phyloP scores from a whole-genome alignment of 2,329 filamentous ascomycete genomes.

The Aspergillus sp. region DNA sequence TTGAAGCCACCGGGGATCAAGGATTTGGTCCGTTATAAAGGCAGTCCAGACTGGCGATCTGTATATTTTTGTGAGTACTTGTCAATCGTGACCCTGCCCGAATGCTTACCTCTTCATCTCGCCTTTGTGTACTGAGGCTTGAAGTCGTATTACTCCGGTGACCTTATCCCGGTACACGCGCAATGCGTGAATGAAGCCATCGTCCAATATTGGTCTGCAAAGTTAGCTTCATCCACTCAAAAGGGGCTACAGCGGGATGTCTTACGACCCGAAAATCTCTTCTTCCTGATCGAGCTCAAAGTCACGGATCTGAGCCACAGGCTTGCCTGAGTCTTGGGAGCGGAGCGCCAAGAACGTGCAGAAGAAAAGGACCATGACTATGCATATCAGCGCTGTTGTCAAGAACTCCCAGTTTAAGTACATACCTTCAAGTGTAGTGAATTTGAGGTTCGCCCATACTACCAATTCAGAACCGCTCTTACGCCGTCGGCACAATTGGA shows the following conservation, averaged over 20 bases:
- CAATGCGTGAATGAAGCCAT: slow-evolving; percentile 53
- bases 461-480: slow-evolving; percentile 41
- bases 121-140: slow-evolving; percentile 56
- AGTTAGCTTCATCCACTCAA: slow-evolving; percentile 4
- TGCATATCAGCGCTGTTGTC: not conserved
- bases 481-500: slow-evolving; percentile 41
- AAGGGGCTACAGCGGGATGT: not conserved
- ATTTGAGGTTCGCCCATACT: slow-evolving; percentile 56
- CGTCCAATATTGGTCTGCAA: slow-evolving; percentile 53
- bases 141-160: slow-evolving; percentile 55
- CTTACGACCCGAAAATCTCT: slow-evolving; percentile 52
- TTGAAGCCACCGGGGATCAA: slow-evolving; percentile 50
- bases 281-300: slow-evolving; percentile 51
- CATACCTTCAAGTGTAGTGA: slow-evolving; percentile 55
- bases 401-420: not conserved
- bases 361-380: slow-evolving; percentile 59
- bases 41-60: slow-evolving; percentile 63
- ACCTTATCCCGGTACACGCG: slow-evolving; percentile 54
- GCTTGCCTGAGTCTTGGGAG: slow-evolving; percentile 51
- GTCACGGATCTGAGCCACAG: slow-evolving; percentile 45
- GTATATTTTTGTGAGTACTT: not conserved
- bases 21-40: slow-evolving; percentile 52
- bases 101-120: slow-evolving; percentile 47
- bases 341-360: slow-evolving; percentile 59
- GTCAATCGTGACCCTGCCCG: not conserved